Evolutionary conservation across 2,329 filamentous ascomycete species (phyloP).

Genomic region (Sclerotinia spermophila): DNA sequence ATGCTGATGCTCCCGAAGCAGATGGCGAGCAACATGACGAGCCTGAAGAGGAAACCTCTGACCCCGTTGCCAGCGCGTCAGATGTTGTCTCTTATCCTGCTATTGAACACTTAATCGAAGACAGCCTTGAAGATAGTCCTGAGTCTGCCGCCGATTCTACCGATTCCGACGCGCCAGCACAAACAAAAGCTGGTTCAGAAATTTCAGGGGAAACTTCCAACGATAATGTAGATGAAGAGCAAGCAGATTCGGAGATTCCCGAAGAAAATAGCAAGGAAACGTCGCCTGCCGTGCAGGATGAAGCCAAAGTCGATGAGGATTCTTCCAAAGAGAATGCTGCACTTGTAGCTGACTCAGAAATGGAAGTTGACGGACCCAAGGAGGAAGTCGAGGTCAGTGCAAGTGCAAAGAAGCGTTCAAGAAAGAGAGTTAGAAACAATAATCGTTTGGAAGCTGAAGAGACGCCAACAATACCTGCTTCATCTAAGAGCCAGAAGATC

Average conservation of each 20-base stretch:
- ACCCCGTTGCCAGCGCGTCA: not conserved
- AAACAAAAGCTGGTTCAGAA: not conserved
- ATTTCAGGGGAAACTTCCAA: not conserved
- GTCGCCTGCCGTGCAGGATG: not conserved
- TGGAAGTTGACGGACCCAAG: constrained; percentile 12
- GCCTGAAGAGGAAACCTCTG: not conserved
- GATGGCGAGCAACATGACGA: not conserved
- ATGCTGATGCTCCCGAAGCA: not conserved
- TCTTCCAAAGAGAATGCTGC: not conserved
- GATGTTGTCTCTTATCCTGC: not conserved
- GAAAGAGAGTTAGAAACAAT: constrained; percentile 29
- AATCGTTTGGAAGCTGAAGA: constrained; percentile 23
- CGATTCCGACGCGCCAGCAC: not conserved
- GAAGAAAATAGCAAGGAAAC: not conserved
- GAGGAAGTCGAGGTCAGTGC: not conserved
- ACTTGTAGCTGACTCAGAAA: not conserved
- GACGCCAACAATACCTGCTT: constrained; percentile 8
- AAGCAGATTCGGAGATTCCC: not conserved
- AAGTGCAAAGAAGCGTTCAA: constrained; percentile 21
- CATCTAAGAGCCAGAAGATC: not conserved
- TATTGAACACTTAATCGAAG: constrained; percentile 8
- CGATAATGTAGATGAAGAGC: not conserved
- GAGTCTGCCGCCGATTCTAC: not conserved
- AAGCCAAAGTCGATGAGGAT: not conserved
- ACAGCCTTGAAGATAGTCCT: not conserved